A percentile compares a stretch with the other conserved stretches of the same genome.
phyloP scores from a whole-genome alignment of 345 rosid genomes.

The Melaleuca quinquenervia region DNA sequence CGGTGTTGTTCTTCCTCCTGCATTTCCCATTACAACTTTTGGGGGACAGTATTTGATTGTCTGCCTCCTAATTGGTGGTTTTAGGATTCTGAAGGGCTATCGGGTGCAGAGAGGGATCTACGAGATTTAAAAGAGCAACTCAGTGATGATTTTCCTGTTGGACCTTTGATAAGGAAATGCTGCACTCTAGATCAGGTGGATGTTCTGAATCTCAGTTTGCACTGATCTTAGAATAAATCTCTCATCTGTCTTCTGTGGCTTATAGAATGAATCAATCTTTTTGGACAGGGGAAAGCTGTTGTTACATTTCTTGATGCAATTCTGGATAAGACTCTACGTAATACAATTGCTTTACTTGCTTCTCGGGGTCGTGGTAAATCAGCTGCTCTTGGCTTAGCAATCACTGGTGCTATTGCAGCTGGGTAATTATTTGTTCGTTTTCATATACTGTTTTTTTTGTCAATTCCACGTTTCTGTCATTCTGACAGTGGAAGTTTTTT shows the following conservation, averaged over 20 bases:
- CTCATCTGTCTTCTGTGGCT: neutral
- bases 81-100: conserved; percentile 82
- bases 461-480: neutral
- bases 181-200: conserved; percentile 92
- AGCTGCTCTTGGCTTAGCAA: conserved; percentile 88
- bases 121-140: conserved; percentile 81
- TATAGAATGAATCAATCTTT: neutral
- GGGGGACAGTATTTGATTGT: neutral
- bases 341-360: conserved; percentile 89
- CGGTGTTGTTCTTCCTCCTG: neutral
- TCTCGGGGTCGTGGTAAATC: conserved; percentile 98
- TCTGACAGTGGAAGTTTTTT: conserved; percentile 8
- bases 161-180: conserved; percentile 84
- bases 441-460: neutral
- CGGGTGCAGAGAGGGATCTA: conserved; percentile 75
- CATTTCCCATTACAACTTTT: neutral
- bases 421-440: conserved; percentile 34
- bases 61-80: neutral
- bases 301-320: conserved; percentile 81
- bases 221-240: neutral
- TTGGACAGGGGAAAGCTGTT: conserved; percentile 78
- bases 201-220: neutral
- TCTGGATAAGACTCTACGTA: conserved; percentile 73
- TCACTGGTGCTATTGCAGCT: conserved; percentile 89
- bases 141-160: conserved; percentile 80